Base-by-base conservation (phyloP, 495 filamentous ascomycete genomes). In the Lasiosphaeria ovina region DNA sequence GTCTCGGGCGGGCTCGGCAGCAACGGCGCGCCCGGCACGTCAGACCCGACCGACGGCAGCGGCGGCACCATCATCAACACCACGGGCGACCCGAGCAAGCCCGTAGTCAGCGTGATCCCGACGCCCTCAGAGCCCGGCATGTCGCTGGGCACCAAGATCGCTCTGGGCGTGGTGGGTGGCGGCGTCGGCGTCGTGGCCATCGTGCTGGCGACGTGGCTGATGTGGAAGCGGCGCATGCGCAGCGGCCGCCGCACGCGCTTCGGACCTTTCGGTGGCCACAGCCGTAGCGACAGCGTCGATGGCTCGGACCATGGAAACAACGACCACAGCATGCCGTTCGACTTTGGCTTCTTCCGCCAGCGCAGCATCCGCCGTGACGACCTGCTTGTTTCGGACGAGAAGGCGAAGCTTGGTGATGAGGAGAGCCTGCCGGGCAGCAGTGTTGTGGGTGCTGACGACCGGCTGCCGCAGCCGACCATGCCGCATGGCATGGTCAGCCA, bases 321-420 rank as follows among this genome's bases (percentile, higher is more conserved):
- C 61, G 67, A 64, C 45, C 69, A 72, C 24, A 61, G 69, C 16
- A 61, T 67, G 34, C 58, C 64, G 57, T 58, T 72, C 36, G 69
- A 72, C 31, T 67, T 69, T 66, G 64, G 66, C 51, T 67, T 61
- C 6, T 24, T 4, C 12, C 49, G 49, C 12, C 24, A 51, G 17
- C 49, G 17, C 5, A 51, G 32, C 17, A 31, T 47, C 12, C 44
- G 44, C 44, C 12, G 16, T 9, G 38, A 11, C 12, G 12, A 11
- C 5, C 44, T n/a, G 7, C 7, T 47, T 7, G 44, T 47, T 11
- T 11, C 16, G 7, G 11, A 4, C 4, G 44, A 47, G 5, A n/a
- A 47, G 44, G 16, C 12, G 44, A 47, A 47, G 44, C 12, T 14
- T 9, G 12, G 12, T 2, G 44, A 47, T 11, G 44, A 14, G 7